These are phyloP conservation scores for Aspergillus hancockii DNA, from an alignment of 495 filamentous ascomycete genomes.

Conservation along the genomic window DNA sequence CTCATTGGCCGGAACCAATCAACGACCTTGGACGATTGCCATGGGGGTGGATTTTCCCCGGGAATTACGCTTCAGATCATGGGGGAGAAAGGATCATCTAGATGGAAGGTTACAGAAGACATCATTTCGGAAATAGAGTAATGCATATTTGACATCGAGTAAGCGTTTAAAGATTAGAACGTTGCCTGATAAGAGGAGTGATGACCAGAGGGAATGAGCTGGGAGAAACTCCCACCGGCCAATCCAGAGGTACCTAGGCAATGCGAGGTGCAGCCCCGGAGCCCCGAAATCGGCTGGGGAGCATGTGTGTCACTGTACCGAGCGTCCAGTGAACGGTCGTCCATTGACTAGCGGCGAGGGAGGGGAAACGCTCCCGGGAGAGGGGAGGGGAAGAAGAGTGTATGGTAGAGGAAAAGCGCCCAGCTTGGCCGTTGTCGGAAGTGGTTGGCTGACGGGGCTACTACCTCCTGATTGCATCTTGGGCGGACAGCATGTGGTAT, in stretches of 20 bases:
- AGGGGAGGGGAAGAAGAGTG: slow-evolving; percentile 15
- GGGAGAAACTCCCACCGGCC: slow-evolving; percentile 23
- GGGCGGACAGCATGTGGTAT: slow-evolving; percentile 17
- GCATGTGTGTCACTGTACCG: background rate
- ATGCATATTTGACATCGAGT: background rate
- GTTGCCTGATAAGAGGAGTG: slow-evolving; percentile 14
- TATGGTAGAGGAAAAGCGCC: slow-evolving; percentile 18
- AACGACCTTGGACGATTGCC: background rate
- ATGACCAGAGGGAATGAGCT: slow-evolving; percentile 34
- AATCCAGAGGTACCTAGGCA: slow-evolving; percentile 21
- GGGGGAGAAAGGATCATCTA: slow-evolving; percentile 14
- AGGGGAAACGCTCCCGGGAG: slow-evolving; percentile 6
- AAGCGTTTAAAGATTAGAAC: background rate
- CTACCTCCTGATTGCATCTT: slow-evolving; percentile 8
- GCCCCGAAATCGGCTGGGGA: slow-evolving; percentile 37
- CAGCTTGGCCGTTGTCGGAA: slow-evolving; percentile 43
- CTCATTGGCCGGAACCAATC: slow-evolving; percentile 19
- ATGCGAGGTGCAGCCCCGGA: slow-evolving; percentile 19
- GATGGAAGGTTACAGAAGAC: slow-evolving; percentile 2
- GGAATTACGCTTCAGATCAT: slow-evolving; percentile 6
- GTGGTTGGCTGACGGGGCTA: slow-evolving; percentile 5
- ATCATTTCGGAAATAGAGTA: background rate
- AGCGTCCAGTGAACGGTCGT: background rate
- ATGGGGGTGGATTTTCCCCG: slow-evolving; percentile 14
- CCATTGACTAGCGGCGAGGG: background rate